Evolutionary conservation across 345 rosid genomes (phyloP).

Genomic region (Clausena lansium): DNA sequence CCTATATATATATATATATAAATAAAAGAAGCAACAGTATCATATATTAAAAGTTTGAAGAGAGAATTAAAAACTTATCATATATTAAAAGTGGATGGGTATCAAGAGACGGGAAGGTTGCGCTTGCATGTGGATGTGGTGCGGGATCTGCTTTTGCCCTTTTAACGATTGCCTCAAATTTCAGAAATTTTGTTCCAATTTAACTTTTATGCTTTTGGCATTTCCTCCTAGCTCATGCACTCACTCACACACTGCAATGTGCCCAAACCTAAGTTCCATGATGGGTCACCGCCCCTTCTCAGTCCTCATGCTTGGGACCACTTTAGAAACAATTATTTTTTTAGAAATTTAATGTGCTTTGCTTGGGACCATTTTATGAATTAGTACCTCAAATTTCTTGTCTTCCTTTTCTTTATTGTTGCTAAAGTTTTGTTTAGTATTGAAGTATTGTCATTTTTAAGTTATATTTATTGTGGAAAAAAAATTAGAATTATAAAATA

Average conservation of each 20-base stretch:
- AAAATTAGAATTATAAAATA: no score
- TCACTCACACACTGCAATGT: background rate
- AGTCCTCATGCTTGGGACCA: constrained; percentile 29
- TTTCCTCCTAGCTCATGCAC: background rate
- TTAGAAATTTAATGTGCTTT: background rate
- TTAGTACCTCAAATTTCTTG: background rate
- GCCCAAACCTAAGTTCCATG: constrained; percentile 15
- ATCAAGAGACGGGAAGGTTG: background rate
- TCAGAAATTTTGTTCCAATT: constrained; percentile 6
- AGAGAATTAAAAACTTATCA: background rate
- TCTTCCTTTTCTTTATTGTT: background rate
- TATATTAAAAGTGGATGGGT: background rate
- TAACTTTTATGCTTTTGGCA: constrained; percentile 12
- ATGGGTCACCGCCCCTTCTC: constrained; percentile 12
- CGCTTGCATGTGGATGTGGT: constrained; percentile 23
- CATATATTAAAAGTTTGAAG: background rate
- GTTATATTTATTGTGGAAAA: no score
- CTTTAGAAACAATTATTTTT: no score
- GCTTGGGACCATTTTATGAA: constrained; percentile 20
- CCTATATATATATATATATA: background rate
- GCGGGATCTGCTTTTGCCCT: constrained; percentile 7
- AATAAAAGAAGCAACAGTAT: no score
- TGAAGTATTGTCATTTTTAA: no score
- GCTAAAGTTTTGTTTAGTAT: no score
- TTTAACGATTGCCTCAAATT: constrained; percentile 7